Evolutionary conservation across 2,329 filamentous ascomycete genomes (phyloP).

Genomic region (Aspergillus amoenus): DNA sequence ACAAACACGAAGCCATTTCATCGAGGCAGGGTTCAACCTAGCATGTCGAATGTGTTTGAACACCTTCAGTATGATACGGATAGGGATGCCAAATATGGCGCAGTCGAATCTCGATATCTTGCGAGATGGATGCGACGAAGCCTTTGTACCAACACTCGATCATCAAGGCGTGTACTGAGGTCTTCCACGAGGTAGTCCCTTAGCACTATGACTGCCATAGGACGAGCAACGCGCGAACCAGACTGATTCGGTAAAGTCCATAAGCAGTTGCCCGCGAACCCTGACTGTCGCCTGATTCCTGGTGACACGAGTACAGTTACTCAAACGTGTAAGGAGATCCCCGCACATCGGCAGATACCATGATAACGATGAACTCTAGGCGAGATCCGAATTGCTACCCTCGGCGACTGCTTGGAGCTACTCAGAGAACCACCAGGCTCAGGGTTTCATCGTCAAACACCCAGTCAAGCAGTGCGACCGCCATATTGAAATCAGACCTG

Average conservation of each 20-base stretch:
- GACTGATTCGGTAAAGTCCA: slow-evolving; percentile 48
- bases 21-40: too few species aligned
- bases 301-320: slow-evolving; percentile 39
- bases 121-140: not conserved
- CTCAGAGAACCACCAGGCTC: not conserved
- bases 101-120: not conserved
- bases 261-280: slow-evolving; percentile 43
- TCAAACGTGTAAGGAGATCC: slow-evolving; percentile 32
- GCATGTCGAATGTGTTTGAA: too few species aligned
- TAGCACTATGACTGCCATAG: slow-evolving; percentile 32
- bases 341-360: slow-evolving; percentile 40
- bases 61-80: too few species aligned
- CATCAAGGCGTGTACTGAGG: not conserved
- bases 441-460: not conserved
- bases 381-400: slow-evolving; percentile 40
- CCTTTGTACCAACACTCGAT: not conserved
- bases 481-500: not conserved
- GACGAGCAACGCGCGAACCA: slow-evolving; percentile 48
- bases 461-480: slow-evolving; percentile 3
- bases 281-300: slow-evolving; percentile 35
- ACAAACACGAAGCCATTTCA: too few species aligned
- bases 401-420: slow-evolving; percentile 6
- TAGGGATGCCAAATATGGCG: too few species aligned
- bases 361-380: slow-evolving; percentile 54
- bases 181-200: not conserved